phyloP scores from a whole-genome alignment of 2,329 filamentous ascomycete genomes.

The Colletotrichum musicola region DNA sequence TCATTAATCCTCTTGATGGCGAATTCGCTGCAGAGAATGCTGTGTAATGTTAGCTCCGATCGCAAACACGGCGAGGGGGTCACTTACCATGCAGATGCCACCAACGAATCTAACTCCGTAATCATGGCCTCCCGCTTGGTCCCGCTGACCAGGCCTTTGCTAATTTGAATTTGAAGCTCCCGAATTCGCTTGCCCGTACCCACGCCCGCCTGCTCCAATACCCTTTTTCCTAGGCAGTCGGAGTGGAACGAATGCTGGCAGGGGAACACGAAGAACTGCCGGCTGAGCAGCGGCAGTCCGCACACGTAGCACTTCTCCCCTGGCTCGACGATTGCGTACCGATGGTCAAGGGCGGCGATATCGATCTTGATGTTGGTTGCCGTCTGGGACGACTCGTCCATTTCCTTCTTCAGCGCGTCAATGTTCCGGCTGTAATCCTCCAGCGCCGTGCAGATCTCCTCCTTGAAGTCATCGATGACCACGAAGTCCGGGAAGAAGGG shows the following conservation, averaged over 20 bases:
- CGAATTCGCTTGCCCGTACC: constrained; percentile 83
- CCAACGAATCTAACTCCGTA: constrained; percentile 89
- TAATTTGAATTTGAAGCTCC: constrained; percentile 87
- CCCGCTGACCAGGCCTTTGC: constrained; percentile 78
- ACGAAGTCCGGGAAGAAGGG: constrained; percentile 99
- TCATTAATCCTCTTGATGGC: constrained; percentile 95
- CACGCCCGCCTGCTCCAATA: constrained; percentile 83
- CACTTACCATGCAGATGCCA: constrained; percentile 87
- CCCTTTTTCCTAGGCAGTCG: constrained; percentile 89
- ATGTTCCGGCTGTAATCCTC: constrained; percentile 96
- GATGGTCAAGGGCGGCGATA: constrained; percentile 85
- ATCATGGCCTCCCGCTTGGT: constrained; percentile 84
- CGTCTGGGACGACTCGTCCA: constrained; percentile 93
- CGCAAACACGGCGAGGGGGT: not conserved
- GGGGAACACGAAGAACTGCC: constrained; percentile 98
- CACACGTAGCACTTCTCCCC: constrained; percentile 96
- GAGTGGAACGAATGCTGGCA: constrained; percentile 99
- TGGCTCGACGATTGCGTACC: constrained; percentile 96
- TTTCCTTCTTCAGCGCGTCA: constrained; percentile 87
- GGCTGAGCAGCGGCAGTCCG: constrained; percentile 83
- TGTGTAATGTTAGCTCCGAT: constrained; percentile 51
- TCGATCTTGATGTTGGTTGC: constrained; percentile 92
- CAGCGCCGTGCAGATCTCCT: constrained; percentile 93
- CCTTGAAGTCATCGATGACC: constrained; percentile 98
- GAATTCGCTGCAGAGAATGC: constrained; percentile 93